Evolutionary conservation across 2,329 filamentous ascomycete genomes (phyloP), one percentile per base, ranked within the genome.

Genomic region (Alternaria hordeiaustralica): DNA sequence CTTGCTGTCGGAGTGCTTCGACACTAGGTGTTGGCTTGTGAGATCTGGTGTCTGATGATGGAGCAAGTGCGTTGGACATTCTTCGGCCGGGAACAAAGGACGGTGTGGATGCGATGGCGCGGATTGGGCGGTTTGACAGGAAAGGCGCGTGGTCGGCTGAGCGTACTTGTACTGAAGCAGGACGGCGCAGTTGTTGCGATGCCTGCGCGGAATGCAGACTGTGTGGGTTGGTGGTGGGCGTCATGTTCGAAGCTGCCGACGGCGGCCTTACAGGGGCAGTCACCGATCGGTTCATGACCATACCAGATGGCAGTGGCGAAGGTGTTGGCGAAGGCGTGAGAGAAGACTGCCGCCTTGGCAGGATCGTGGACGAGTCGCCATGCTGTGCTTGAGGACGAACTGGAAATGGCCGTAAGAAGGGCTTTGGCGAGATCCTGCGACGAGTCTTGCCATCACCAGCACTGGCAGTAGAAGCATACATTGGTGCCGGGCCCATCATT

Each of bases 141-240:
- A 84, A 84, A 3, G 82, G 82, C 3, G 82, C 81, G 15, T 73
- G 78, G 46, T 80, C 75, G 11, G 82, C 74, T 10, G 82, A 75
- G 26, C 81, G 78, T 46, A 84, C 78, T 64, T 84, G 82, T 33
- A 85, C 77, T 28, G 81, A 84, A 15, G 76, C 76, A 12, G 82
- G 82, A 18, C 82, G 79, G 46, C 79, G 78, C 18, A 83, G 74
- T 7, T 69, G 61, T 50, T 77, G 74, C 12, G 71, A 18, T 23
- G 30, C 13, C 6, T 61, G 54, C 49, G 64, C 51, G 12, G 63
- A 61, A 36, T 68, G 67, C 9, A 68, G 50, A 18, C 66, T 36
- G 28, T 59, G 51, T n/a, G 64, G 50, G 23, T 64, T 63, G 4
- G 65, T 58, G 4, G 71, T 66, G 18, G 66, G 60, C 21, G 63